Percentiles rank a stretch among this genome's conserved stretches.
These are phyloP conservation scores for Penicillium sp. DNA, from an alignment of 2,329 filamentous ascomycete species.

Conservation along the genomic window DNA sequence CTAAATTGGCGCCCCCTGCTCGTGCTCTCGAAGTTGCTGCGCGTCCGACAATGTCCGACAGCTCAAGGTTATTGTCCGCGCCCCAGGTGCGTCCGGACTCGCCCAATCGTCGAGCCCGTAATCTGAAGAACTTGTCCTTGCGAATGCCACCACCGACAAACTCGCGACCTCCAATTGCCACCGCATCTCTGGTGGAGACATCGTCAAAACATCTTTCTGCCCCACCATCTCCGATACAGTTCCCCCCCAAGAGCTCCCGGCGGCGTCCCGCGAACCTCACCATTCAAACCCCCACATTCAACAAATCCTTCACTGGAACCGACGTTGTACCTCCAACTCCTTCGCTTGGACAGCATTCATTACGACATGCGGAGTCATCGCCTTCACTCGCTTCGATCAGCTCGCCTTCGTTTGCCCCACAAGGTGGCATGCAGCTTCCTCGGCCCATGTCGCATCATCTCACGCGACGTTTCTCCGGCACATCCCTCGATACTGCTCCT, in stretches of 20 bases:
- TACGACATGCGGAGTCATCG: conserved; percentile 63
- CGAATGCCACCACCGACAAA: conserved; percentile 54
- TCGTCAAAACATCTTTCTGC: conserved; percentile 46
- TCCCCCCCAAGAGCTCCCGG: conserved; percentile 55
- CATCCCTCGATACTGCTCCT: conserved; percentile 32
- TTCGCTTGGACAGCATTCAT: conserved; percentile 47
- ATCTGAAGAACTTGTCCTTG: conserved; percentile 65
- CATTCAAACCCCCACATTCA: conserved; percentile 56
- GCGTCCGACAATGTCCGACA: conserved; percentile 26
- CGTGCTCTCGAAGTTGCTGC: conserved; percentile 27
- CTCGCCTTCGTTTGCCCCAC: conserved; percentile 51
- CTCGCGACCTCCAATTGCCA: conserved; percentile 48
- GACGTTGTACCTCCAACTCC: conserved; percentile 61
- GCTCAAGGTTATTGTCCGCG: conserved; percentile 29
- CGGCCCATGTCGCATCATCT: conserved; percentile 36
- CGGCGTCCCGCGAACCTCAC: conserved; percentile 61
- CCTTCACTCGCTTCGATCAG: conserved; percentile 44
- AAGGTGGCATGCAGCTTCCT: conserved; percentile 54
- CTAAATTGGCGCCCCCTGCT: conserved; percentile 36
- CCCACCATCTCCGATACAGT: conserved; percentile 58
- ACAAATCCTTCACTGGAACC: conserved; percentile 50
- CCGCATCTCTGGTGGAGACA: conserved; percentile 50
- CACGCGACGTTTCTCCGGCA: conserved; percentile 26
- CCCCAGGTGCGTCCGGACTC: conserved; percentile 41
- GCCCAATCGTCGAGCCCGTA: conserved; percentile 50